Conservation (phyloP, 2,329 filamentous ascomycete species). For the Whalleya microplaca region DNA sequence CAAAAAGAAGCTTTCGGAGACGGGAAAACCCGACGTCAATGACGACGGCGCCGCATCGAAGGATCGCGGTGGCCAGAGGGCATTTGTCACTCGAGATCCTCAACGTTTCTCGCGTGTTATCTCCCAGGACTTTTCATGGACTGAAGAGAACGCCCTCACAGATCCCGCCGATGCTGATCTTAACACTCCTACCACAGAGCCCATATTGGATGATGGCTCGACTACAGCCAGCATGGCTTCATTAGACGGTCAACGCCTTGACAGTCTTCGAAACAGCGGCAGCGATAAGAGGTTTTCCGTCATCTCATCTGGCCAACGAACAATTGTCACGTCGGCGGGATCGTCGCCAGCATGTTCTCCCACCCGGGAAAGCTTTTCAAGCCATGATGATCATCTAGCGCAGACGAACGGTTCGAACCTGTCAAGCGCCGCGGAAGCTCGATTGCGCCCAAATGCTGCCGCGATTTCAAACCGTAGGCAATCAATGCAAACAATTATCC, state of each 20-base stretch:
- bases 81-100: constrained; percentile 52
- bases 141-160: constrained; percentile 30
- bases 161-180: constrained; percentile 34
- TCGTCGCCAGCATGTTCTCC: constrained; percentile 64
- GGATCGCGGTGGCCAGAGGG: constrained; percentile 49
- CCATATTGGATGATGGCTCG: constrained; percentile 58
- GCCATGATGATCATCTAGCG: constrained; percentile 39
- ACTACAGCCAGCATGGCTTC: constrained; percentile 61
- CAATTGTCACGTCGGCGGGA: constrained; percentile 60
- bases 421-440: constrained; percentile 39
- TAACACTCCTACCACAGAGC: constrained; percentile 36
- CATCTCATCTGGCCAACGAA: constrained; percentile 64
- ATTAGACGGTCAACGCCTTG: constrained; percentile 61
- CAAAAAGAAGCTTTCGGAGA: constrained; percentile 64
- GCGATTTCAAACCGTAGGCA: constrained; percentile 55
- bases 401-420: constrained; percentile 30
- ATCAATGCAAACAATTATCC: constrained; percentile 53
- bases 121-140: constrained; percentile 42
- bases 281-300: constrained; percentile 61
- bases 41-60: constrained; percentile 40
- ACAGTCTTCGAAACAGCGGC: constrained; percentile 54
- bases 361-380: constrained; percentile 54
- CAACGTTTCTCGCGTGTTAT: constrained; percentile 49
- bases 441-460: constrained; percentile 55
- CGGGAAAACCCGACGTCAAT: constrained; percentile 54